Evolutionary conservation across 2,329 filamentous ascomycete genomes (phyloP).

Genomic region (Phoma herbarum): DNA sequence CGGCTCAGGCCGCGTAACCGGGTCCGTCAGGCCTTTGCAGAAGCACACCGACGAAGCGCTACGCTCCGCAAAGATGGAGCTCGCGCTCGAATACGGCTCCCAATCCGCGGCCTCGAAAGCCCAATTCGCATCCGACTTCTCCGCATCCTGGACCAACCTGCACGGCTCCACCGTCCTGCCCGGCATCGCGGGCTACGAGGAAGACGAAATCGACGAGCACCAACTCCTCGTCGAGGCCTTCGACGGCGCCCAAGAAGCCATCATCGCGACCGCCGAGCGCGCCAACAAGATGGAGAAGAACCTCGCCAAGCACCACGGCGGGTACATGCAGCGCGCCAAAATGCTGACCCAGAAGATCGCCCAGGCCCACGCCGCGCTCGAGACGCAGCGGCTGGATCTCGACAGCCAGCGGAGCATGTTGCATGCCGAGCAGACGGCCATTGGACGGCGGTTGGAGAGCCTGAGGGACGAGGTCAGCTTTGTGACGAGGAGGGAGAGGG

Average conservation of each 20-base stretch:
- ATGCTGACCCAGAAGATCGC: constrained; percentile 80
- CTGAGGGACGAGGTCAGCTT: constrained; percentile 85
- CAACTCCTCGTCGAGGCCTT: constrained; percentile 75
- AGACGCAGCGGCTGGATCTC: constrained; percentile 75
- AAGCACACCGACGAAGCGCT: constrained; percentile 75
- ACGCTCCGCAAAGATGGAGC: constrained; percentile 77
- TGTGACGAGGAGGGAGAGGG: constrained; percentile 81
- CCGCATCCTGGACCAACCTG: constrained; percentile 59
- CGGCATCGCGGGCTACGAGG: constrained; percentile 81
- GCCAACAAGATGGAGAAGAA: constrained; percentile 94
- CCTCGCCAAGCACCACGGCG: constrained; percentile 83
- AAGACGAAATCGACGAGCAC: constrained; percentile 75
- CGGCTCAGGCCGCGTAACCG: constrained; percentile 71
- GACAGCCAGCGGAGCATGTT: constrained; percentile 78
- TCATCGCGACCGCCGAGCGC: constrained; percentile 77
- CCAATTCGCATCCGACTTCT: constrained; percentile 54
- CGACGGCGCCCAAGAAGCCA: constrained; percentile 75
- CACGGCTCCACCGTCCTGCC: constrained; percentile 67
- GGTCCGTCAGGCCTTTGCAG: constrained; percentile 67
- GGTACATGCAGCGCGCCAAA: constrained; percentile 87
- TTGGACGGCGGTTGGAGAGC: constrained; percentile 74
- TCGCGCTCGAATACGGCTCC: constrained; percentile 73
- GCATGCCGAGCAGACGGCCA: constrained; percentile 79
- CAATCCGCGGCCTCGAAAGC: constrained; percentile 58
- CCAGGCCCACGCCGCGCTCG: constrained; percentile 77